phyloP scores from a whole-genome alignment of 768 basidiomycete genomes.

The Russula griseocarnosa region DNA sequence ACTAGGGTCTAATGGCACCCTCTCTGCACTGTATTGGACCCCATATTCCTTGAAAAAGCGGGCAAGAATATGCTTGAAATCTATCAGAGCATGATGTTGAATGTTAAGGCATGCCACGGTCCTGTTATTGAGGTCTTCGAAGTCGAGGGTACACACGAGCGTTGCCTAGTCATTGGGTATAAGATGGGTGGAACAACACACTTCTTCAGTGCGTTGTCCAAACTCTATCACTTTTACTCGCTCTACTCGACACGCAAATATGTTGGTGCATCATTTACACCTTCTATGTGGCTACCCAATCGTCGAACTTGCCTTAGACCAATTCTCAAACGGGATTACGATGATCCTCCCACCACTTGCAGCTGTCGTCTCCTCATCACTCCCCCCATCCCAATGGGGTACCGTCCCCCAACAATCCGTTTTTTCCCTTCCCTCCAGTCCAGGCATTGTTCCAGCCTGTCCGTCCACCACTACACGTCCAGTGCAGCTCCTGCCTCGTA shows the following conservation, averaged over 20 bases:
- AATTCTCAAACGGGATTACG: constrained; percentile 95
- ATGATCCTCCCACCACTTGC: too few species aligned
- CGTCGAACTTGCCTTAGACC: constrained; percentile 48
- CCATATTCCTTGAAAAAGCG: constrained; percentile 88
- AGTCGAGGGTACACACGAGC: constrained; percentile 88
- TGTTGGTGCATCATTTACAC: constrained; percentile 51
- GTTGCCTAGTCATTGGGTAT: constrained; percentile 93
- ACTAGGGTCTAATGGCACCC: too few species aligned
- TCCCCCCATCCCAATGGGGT: too few species aligned
- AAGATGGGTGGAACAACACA: constrained; percentile 88
- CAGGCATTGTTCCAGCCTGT: too few species aligned
- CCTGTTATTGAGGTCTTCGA: constrained; percentile 96
- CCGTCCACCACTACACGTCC: too few species aligned
- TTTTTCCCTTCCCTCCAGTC: too few species aligned
- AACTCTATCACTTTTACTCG: constrained; percentile 96
- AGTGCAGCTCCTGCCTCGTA: too few species aligned
- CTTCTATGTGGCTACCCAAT: background rate
- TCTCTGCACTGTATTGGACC: constrained; percentile 83
- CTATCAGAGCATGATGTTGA: constrained; percentile 86
- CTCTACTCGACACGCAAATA: constrained; percentile 96
- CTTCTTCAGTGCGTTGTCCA: constrained; percentile 88
- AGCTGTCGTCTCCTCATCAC: too few species aligned
- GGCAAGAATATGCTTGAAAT: constrained; percentile 90
- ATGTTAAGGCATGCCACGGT: constrained; percentile 78
- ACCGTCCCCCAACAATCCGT: too few species aligned